Evolutionary conservation across 441 rosid genomes (phyloP).

Genomic region (California macrophylla): DNA sequence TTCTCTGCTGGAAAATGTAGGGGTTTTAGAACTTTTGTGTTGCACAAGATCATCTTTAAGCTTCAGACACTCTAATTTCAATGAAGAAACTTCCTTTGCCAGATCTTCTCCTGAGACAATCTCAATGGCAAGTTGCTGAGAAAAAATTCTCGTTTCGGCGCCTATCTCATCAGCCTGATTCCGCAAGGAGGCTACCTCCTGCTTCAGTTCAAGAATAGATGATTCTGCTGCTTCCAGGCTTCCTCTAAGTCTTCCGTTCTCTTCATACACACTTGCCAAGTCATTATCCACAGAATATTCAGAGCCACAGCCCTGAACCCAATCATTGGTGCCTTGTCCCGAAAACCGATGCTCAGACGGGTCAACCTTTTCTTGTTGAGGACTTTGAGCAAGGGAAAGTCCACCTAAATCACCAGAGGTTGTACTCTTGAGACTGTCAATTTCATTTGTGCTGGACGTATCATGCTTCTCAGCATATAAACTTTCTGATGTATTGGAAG

Average conservation of each 20-base stretch:
- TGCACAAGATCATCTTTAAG: slow-evolving; percentile 63
- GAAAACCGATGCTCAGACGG: slow-evolving; percentile 39
- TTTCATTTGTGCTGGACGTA: slow-evolving; percentile 58
- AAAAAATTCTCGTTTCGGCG: slow-evolving; percentile 51
- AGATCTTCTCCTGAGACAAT: slow-evolving; percentile 76
- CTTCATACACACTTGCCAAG: slow-evolving; percentile 55
- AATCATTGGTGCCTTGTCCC: slow-evolving; percentile 41
- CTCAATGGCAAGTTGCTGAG: slow-evolving; percentile 71
- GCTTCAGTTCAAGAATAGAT: slow-evolving; percentile 65
- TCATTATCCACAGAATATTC: slow-evolving; percentile 61
- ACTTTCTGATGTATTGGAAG: slow-evolving; percentile 85
- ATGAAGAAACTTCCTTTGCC: slow-evolving; percentile 58
- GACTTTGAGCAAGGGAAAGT: slow-evolving; percentile 44
- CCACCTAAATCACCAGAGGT: slow-evolving; percentile 73
- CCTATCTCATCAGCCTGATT: slow-evolving; percentile 71
- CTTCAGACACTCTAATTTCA: slow-evolving; percentile 70
- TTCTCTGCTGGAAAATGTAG: slow-evolving; percentile 27
- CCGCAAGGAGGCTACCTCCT: slow-evolving; percentile 60
- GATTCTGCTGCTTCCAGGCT: slow-evolving; percentile 71
- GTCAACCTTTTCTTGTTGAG: slow-evolving; percentile 47
- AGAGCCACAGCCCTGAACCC: slow-evolving; percentile 69
- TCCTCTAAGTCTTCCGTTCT: slow-evolving; percentile 70
- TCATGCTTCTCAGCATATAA: slow-evolving; percentile 82
- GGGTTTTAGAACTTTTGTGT: slow-evolving; percentile 33
- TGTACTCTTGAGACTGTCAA: slow-evolving; percentile 70